Conservation (phyloP, 371 early-diverging fungal species). For the Dinochytrium kinnereticum region DNA sequence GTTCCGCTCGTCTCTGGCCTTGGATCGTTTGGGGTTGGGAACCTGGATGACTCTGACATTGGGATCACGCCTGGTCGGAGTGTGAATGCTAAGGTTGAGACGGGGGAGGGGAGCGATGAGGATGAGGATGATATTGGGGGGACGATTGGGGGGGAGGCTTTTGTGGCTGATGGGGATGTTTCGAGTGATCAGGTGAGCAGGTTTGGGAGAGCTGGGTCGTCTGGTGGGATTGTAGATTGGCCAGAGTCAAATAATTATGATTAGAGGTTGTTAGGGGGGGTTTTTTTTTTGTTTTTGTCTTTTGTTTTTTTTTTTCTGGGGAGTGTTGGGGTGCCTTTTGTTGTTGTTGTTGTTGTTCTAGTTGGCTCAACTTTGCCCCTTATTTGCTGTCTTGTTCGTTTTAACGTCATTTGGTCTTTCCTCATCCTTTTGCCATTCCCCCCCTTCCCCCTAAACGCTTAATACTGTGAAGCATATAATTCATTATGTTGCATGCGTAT, state of each 20-base stretch:
- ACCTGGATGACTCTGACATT: constrained; percentile 33
- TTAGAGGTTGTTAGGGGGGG: not conserved
- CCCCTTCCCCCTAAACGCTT: no score
- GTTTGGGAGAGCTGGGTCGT: not conserved
- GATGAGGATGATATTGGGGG: not conserved
- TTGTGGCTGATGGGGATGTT: not conserved
- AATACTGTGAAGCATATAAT: no score
- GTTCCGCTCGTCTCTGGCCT: constrained; percentile 32
- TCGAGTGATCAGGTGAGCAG: constrained; percentile 11
- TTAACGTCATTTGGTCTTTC: no score
- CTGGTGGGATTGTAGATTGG: not conserved
- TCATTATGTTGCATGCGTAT: no score
- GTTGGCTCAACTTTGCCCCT: not conserved
- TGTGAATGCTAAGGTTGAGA: not conserved
- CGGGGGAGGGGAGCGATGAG: not conserved
- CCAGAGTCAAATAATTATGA: constrained; percentile 3
- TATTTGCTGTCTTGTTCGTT: not conserved
- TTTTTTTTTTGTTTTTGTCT: not conserved
- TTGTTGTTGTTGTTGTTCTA: not conserved
- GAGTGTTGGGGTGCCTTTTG: not conserved
- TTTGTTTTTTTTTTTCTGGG: not conserved
- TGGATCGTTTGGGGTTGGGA: constrained; percentile 33
- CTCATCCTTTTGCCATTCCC: no score
- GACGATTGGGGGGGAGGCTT: not conserved
- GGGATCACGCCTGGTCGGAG: constrained; percentile 5